Percentiles rank a stretch among this genome's conserved stretches.
Evolutionary conservation across 2,329 filamentous ascomycete genomes (phyloP).

Genomic region (Diaporthe batatas): DNA sequence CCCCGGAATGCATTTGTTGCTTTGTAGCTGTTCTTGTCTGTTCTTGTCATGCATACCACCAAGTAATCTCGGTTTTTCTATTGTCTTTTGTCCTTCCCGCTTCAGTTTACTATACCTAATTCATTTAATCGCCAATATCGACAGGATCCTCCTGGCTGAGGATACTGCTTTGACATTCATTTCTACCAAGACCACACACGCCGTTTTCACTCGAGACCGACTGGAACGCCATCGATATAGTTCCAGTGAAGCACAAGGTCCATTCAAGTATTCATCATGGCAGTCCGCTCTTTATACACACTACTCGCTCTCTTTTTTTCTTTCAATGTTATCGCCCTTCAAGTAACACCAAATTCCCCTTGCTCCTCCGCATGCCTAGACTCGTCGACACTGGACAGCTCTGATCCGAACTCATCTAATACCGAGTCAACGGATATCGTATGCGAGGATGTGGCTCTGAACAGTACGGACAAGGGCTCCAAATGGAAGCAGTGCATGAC

Average conservation of each 20-base stretch:
- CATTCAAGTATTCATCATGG: slow-evolving; percentile 38
- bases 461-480: slow-evolving; percentile 53
- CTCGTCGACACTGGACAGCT: slow-evolving; percentile 54
- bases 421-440: slow-evolving; percentile 61
- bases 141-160: slow-evolving; percentile 41
- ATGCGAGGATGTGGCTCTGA: slow-evolving; percentile 61
- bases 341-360: slow-evolving; percentile 67
- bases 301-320: slow-evolving; percentile 46
- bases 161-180: slow-evolving; percentile 29
- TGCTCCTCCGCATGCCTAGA: slow-evolving; percentile 66
- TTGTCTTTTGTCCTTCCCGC: slow-evolving; percentile 5
- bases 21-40: background rate
- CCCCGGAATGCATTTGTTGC: slow-evolving; percentile 7
- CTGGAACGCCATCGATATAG: background rate
- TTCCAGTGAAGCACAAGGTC: background rate
- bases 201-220: background rate
- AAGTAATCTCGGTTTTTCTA: background rate
- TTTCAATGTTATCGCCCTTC: slow-evolving; percentile 55
- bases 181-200: background rate
- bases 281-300: slow-evolving; percentile 38
- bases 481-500: slow-evolving; percentile 65
- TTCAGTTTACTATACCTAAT: slow-evolving; percentile 32
- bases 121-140: slow-evolving; percentile 37
- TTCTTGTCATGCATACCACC: background rate
- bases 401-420: slow-evolving; percentile 61